Evolutionary conservation across 441 rosid genomes (phyloP).

Genomic region (Eruca vesicaria): DNA sequence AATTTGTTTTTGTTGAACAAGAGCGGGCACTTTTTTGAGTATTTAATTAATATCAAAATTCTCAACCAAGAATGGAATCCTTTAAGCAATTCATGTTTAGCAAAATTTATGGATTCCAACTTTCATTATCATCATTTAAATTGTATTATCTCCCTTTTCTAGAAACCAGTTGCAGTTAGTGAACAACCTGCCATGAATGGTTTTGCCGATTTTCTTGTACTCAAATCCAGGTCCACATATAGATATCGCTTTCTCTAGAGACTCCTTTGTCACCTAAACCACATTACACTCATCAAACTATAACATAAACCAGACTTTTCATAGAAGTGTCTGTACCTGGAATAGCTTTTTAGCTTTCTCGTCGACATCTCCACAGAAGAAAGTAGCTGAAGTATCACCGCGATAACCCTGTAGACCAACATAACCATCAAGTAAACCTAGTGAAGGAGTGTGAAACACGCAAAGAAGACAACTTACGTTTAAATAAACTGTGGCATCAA

Average conservation of each 20-base stretch:
- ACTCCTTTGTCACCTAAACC: conserved; percentile 83
- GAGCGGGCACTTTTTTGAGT: too few relatives aligned
- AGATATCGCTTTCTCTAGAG: conserved; percentile 71
- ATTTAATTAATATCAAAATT: background rate
- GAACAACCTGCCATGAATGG: too few relatives aligned
- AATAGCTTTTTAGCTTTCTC: conserved; percentile 76
- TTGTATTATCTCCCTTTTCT: too few relatives aligned
- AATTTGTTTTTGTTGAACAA: too few relatives aligned
- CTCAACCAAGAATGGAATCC: background rate
- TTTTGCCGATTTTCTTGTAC: conserved; percentile 76
- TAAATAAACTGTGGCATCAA: background rate
- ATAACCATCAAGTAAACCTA: background rate
- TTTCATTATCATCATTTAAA: too few relatives aligned
- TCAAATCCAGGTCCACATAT: conserved; percentile 84
- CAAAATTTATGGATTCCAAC: too few relatives aligned
- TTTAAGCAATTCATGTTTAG: too few relatives aligned
- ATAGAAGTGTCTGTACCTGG: conserved; percentile 38
- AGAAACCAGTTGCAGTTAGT: too few relatives aligned
- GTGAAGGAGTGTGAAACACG: too few relatives aligned
- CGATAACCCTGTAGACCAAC: conserved; percentile 53
- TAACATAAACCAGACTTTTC: background rate
- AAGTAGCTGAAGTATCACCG: too few relatives aligned
- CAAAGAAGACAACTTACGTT: background rate
- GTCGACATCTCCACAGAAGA: conserved; percentile 65
- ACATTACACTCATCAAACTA: conserved; percentile 11